Base-by-base conservation (phyloP, 2,329 filamentous ascomycete genomes). In the Colletotrichum sp. region DNA sequence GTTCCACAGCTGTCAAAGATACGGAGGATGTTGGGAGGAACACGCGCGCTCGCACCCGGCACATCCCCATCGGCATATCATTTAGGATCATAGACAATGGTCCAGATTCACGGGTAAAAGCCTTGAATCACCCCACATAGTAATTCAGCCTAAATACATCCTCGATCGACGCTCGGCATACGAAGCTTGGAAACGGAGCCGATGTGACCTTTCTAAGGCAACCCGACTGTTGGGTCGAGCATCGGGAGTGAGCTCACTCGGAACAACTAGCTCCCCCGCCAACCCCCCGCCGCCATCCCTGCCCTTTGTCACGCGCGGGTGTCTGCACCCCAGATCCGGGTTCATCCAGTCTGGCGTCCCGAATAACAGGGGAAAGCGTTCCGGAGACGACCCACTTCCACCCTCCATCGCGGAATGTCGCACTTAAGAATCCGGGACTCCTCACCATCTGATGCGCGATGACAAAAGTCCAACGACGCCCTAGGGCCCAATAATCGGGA, bases 381-480 rank as follows among this genome's bases (percentile, higher is more conserved):
- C 16, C 21, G 6, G 12, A 55, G 7, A 3, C n/a, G 66, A 43
- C 32, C 71, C 71, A 70, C 71, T 26, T 8, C 16, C n/a, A 32
- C 15, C 24, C 66, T 28, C n/a, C 52, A 15, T 76, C 69, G 72
- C 73, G 69, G 72, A 76, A 34, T 72, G 16, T 76, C 73, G 75
- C 73, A 43, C 3, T 61, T 70, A 70, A 66, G 69, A 66, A 3
- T 36, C 15, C 9, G 28, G 1, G 21, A 26, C 32, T 16, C 26
- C 34, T 68, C 52, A 26, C 16, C 52, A 36, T 3, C 16, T 21
- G 7, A 56, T 52, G 36, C 48, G 6, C 48, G 13, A 74, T 74
- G 67, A 71, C 36, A 55, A 16, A 43, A 36, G 43, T 58, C 24
- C 15, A n/a, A 30, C 32, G n/a, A 21, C 24, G 36, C 8, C n/a